Evolutionary conservation across 1,284 basidiomycete genomes (phyloP), one percentile per base, ranked within the genome.

Genomic region (Butyriboletus appendiculatus): DNA sequence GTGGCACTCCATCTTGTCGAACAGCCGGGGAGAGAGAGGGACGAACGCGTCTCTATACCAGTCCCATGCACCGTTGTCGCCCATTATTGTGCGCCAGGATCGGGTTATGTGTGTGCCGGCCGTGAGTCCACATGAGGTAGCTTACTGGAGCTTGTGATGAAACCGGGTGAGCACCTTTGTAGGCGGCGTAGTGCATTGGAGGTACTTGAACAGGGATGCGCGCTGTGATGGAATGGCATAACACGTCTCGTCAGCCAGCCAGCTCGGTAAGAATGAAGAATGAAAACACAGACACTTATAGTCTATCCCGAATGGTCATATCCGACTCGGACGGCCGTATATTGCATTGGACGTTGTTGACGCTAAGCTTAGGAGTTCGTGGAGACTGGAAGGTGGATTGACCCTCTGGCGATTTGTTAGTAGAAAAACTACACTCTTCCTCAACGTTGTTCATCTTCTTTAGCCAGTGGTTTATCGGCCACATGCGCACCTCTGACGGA

Each of bases 1-100:
- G 2, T 69, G 63, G 41, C 65, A 66, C 3, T 75, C 72, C 28
- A 55, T 49, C 61, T 65, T 71, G 22, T 70, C 59, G 42, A 74
- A 73, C 34, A 74, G 45, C 15, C 56, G 47, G 4, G 67, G 32
- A 0, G 72, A 70, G 32, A 75, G 51, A 2, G 73, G 71, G 6
- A 72, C 53, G 53, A 63, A 72, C 30, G 55, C 65, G 18, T 63
- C 61, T 45, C 48, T 50, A 40, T 60, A 68, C 73, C 72, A 73
- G 26, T 66, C 66, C 59, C 65, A 64, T 12, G 47, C 42, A 18
- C 62, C 56, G 9, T 69, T 57, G 5, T 39, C 44, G 4, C 60
- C 34, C 32, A 18, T 34, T 16, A 35, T 48, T 33, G 51, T 57
- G 26, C 49, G 53, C 66, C 69, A 71, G 3, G 18, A 50, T 33